These are phyloP conservation scores for sweet orange (Citrus sinensis) DNA, from an alignment of 345 rosid species.

Conservation along the genomic window DNA sequence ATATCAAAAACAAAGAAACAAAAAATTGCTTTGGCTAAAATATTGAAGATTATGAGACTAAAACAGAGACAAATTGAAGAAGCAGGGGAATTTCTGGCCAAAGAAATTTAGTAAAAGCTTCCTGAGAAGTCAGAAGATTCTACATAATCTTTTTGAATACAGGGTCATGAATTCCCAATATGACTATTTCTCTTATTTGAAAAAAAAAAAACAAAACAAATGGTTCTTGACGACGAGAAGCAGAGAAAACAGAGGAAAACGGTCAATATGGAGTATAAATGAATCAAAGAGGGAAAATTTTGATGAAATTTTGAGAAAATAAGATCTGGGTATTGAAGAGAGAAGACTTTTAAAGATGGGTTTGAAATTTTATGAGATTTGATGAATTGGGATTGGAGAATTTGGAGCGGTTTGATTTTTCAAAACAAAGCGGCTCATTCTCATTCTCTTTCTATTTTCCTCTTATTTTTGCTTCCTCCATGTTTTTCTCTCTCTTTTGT, in stretches of 20 bases:
- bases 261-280: background rate
- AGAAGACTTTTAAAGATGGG: conserved; percentile 30
- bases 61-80: background rate
- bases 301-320: conserved; percentile 21
- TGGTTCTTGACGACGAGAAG: background rate
- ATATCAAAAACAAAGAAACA: background rate
- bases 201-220: background rate
- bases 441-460: conserved; percentile 12
- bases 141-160: background rate
- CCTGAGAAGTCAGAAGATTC: conserved; percentile 19
- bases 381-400: conserved; percentile 23
- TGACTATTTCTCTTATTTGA: background rate
- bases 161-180: background rate
- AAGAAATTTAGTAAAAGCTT: background rate
- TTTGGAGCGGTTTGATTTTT: conserved; percentile 24
- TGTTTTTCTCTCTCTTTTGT: background rate
- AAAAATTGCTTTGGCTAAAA: background rate
- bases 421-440: conserved; percentile 15
- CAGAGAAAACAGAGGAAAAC: conserved; percentile 10
- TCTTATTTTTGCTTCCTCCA: background rate
- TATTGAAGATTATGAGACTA: background rate
- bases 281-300: conserved; percentile 1
- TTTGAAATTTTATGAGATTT: conserved; percentile 25
- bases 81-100: conserved; percentile 8
- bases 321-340: conserved; percentile 46